These are phyloP conservation scores for Ramaria sp. DNA, from an alignment of 768 basidiomycete genomes.

Conservation along the genomic window DNA sequence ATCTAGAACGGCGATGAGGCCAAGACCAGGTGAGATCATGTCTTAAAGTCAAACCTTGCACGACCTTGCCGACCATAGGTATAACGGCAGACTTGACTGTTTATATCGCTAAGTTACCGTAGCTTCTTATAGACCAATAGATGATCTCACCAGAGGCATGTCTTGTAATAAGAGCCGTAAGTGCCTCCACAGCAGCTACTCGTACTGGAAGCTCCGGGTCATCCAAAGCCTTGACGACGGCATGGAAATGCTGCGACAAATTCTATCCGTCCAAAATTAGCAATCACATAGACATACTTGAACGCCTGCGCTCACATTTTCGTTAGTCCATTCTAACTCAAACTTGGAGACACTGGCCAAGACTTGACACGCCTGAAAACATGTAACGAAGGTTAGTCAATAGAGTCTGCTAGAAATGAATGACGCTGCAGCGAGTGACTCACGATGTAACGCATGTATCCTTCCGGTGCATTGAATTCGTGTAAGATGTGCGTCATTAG, in stretches of 20 bases:
- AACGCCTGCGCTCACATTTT: conserved; percentile 36
- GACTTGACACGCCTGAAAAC: conserved; percentile 59
- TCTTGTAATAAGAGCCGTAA: conserved; percentile 62
- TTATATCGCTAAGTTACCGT: conserved; percentile 1
- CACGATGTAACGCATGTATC: conserved; percentile 72
- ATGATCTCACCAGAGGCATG: conserved; percentile 47
- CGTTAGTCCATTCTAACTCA: conserved; percentile 54
- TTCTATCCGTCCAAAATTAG: conserved; percentile 28
- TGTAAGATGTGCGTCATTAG: conserved; percentile 64
- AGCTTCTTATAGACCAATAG: not conserved
- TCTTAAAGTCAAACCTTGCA: conserved; percentile 47
- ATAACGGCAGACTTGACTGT: conserved; percentile 59
- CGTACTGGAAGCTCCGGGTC: conserved; percentile 75
- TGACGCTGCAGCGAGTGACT: conserved; percentile 18
- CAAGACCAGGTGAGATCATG: not conserved
- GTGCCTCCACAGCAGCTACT: conserved; percentile 70
- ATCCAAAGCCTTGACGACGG: conserved; percentile 56
- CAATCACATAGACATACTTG: too few relatives aligned
- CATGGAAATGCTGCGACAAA: conserved; percentile 52
- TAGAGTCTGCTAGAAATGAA: too few relatives aligned
- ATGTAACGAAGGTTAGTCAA: not conserved
- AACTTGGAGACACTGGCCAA: conserved; percentile 62
- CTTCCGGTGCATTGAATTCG: conserved; percentile 53
- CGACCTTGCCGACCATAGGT: conserved; percentile 75
- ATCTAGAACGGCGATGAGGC: conserved; percentile 29